A percentile compares a stretch with the other conserved stretches of the same genome.
These are phyloP conservation scores for Ophiostoma piceae DNA, from an alignment of 2,329 filamentous ascomycete genomes.

Conservation along the genomic window DNA sequence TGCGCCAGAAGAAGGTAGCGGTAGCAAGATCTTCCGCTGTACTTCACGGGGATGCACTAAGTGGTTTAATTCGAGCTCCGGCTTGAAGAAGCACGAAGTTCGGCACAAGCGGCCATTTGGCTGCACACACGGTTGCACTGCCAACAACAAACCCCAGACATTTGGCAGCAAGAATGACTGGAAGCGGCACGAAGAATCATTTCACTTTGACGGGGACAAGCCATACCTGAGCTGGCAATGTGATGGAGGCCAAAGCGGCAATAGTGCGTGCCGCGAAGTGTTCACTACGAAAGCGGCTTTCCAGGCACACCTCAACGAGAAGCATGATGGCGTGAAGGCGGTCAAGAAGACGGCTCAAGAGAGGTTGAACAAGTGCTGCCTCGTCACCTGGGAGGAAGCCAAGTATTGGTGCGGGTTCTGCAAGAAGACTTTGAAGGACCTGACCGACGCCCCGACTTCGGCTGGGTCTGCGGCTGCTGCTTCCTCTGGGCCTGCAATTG, in stretches of 20 bases:
- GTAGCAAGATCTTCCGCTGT: background rate
- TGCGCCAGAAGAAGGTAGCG: background rate
- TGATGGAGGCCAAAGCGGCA: conserved; percentile 37
- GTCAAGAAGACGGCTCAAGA: conserved; percentile 34
- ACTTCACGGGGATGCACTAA: background rate
- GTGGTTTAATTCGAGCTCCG: background rate
- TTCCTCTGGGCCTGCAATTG: background rate
- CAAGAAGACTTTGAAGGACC: conserved; percentile 44
- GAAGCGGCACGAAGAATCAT: conserved; percentile 82
- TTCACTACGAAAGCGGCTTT: background rate
- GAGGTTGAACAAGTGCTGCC: conserved; percentile 50
- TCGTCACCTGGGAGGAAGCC: conserved; percentile 59
- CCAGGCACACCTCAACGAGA: conserved; percentile 23
- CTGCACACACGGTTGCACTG: conserved; percentile 54
- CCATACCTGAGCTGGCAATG: conserved; percentile 59
- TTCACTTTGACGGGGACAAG: conserved; percentile 50
- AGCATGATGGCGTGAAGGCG: conserved; percentile 42
- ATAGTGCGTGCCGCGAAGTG: background rate
- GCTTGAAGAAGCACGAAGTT: conserved; percentile 66
- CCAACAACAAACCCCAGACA: conserved; percentile 41
- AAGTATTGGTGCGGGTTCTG: conserved; percentile 91
- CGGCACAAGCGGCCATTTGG: conserved; percentile 76
- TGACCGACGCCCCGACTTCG: conserved; percentile 32
- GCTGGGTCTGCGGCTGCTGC: background rate
- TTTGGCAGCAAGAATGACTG: conserved; percentile 95